Base-by-base conservation (phyloP, 257 asterid species). In the Galeopsis tetrahit region DNA sequence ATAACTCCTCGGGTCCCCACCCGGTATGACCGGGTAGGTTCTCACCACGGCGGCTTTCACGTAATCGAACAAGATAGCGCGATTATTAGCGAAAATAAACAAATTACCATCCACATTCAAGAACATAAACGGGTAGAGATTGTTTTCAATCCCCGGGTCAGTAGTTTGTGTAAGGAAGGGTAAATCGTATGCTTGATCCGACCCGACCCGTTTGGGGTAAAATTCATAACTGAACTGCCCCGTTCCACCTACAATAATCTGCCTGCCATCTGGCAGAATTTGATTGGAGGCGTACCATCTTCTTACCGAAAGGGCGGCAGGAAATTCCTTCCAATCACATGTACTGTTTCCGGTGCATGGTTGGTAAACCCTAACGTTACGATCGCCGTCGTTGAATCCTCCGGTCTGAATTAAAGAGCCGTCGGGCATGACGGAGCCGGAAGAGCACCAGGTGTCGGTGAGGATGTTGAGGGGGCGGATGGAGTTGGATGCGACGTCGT, bases 331-430 rank as follows among this genome's bases (percentile, higher is more conserved):
- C 63, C 63, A 57, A 33, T 21, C 63, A 4, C 63, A 57, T 0
- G 63, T 10, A 6, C 11, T 10, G 53, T 46, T n/a, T n/a, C n/a
- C 17, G 15, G 3, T 46, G 63, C 63, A 60, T 10, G 66, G 46
- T 17, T 34, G 2, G 66, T 6, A 31, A 60, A 52, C 58, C 58
- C 58, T 52, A 15, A 15, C 58, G 2, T 52, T 52, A 5, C 7
- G 32, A 5, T 14, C 32, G 32, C 58, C 32, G 32, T 52, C 58
- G 58, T 15, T 52, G 58, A 15, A 52, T 5, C 58, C 58, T 52
- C 66, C 66, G 28, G 66, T 36, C 17, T 60, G 66, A 21, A 35
- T 33, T n/a, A n/a, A n/a, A n/a, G n/a, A n/a, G n/a, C n/a, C n/a
- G n/a, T n/a, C n/a, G n/a, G n/a, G n/a, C n/a, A 60, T 60, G 46